Base-by-base conservation (phyloP, 2,329 filamentous ascomycete species). In the Huntiella decipiens region DNA sequence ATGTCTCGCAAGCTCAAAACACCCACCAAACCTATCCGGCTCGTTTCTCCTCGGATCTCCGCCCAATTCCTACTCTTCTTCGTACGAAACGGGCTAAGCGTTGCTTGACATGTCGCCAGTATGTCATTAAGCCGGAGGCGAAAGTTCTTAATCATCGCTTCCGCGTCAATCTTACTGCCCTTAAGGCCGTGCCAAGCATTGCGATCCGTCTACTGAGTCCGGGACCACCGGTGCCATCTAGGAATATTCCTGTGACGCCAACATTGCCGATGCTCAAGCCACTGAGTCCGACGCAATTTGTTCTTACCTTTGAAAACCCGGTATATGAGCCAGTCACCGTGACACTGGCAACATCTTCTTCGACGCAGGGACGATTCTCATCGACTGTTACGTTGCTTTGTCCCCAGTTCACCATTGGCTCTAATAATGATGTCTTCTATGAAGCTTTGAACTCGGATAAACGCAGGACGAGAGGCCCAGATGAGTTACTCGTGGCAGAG, bases 1-100 rank as follows among this genome's bases (percentile, higher is more conserved):
- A 82, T 0, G 60, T 65, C 2, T 68, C 69, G 1, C 52, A 55
- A 12, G 60, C 66, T 15, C 72, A 75, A 52, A 61, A 62, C 60
- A 68, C 56, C 41, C 60, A 53, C 11, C 73, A 75, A 51, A 51
- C 65, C 56, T 69, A 61, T 62, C 74, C 65, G 45, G 45, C 38
- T 16, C 74, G 72, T 5, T 87, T 91, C 57, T 63, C 74, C 1
- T 71, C 79, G 45, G 75, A 88, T 15, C 73, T 96, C 4, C 79
- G 84, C 22, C 91, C 91, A 0, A 71, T 87, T 11, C 79, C 87
- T 0, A 80, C 82, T 12, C 71, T 92, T 2, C 74, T 98, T 11
- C 79, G 85, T 47, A 93, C 88, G 0, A 95, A 95, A 58, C 81
- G 88, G 34, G 86, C 85, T 15, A 96, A 95, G 64, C 83, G 91